phyloP scores from a whole-genome alignment of 306 rosid genomes.

The Medicago arabica region DNA sequence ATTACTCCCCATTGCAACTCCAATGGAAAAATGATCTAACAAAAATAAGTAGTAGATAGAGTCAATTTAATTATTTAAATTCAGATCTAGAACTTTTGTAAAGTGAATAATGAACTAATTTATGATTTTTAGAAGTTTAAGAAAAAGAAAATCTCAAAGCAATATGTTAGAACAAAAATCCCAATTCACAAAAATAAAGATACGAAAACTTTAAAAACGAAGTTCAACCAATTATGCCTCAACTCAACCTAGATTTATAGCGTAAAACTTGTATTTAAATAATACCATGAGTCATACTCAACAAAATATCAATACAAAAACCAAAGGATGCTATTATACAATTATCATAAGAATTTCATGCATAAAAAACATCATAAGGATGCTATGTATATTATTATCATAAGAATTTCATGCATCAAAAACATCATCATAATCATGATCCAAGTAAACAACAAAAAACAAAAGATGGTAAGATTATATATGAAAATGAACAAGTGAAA shows the following conservation, averaged over 20 bases:
- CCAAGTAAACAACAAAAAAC: background rate
- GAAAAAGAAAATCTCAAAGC: background rate
- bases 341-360: constrained; percentile 17
- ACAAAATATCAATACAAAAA: background rate
- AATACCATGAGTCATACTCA: too few relatives aligned
- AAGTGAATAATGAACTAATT: constrained; percentile 14
- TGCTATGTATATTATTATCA: background rate
- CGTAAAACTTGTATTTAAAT: too few relatives aligned
- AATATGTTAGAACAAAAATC: too few relatives aligned
- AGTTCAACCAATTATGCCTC: too few relatives aligned
- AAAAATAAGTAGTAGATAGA: constrained; percentile 15
- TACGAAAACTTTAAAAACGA: background rate
- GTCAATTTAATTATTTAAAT: constrained; percentile 45
- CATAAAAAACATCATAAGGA: too few relatives aligned
- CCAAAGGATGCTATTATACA: background rate
- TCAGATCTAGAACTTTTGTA: constrained; percentile 7
- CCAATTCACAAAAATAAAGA: too few relatives aligned
- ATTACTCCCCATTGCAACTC: constrained; percentile 74
- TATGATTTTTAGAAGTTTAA: background rate
- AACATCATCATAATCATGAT: constrained; percentile 1
- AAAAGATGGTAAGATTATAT: constrained; percentile 22
- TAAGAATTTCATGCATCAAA: constrained; percentile 22
- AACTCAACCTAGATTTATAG: too few relatives aligned
- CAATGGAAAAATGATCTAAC: constrained; percentile 41
- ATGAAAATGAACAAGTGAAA: constrained; percentile 13